Evolutionary conservation across 2,329 filamentous ascomycete genomes (phyloP), one percentile per base, ranked within the genome.

Genomic region (Botryotinia narcissicola): DNA sequence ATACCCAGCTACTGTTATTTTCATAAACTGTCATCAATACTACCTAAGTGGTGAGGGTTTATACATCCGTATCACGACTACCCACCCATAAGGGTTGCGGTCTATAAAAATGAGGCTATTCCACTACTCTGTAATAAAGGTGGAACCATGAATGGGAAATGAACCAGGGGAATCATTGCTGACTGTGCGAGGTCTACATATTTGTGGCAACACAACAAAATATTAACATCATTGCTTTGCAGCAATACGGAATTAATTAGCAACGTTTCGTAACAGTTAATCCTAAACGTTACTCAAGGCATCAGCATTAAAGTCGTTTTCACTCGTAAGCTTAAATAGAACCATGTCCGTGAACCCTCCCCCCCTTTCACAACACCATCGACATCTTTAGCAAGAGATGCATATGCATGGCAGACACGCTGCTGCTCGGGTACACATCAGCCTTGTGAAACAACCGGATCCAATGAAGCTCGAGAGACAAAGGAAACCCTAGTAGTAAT

Each of bases 361-460:
- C 12, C 35, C 18, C 62, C 61, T 63, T 54, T 59, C 48, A 57
- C 59, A n/a, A 25, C 37, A 22, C 32, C 40, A n/a, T 48, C 51
- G 9, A 37, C 29, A 37, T 57, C 57, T 57, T 57, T 54, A 54
- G 62, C 70, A 71, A 67, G 60, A 29, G 51, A 29, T 57, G 51
- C 51, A 57, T 20, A 57, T 71, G 61, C 61, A 64, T 61, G 59
- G 59, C 48, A 40, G 51, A 62, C 60, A 62, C 44, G 64, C 60
- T 51, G 44, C 46, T 61, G 73, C 18, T 69, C 70, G 35, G 18
- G 67, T 72, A 63, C 48, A 60, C 20, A 60, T 78, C 75, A 78
- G 76, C 76, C 76, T 77, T 75, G 75, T 71, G 71, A 73, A 71
- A 32, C 6, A 66, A 42, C 54, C 48, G 46, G 48, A 67, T 37